Conservation (phyloP, 2,329 filamentous ascomycete species). For the Hymenoscyphus fraxineus region DNA sequence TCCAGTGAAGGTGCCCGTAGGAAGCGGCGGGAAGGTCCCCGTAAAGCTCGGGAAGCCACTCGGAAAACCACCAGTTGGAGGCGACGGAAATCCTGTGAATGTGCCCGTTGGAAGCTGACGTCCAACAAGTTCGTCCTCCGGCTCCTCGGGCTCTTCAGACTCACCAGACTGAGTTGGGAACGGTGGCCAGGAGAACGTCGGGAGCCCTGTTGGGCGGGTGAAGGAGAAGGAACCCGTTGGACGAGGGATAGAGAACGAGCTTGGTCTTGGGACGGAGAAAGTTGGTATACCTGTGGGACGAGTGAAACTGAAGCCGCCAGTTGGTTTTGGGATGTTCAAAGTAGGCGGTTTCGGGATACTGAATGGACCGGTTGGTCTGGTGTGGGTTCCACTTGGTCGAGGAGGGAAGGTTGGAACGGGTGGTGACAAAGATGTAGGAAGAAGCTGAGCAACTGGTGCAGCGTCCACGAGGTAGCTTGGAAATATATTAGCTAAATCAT, state of each 20-base stretch:
- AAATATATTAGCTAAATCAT: not conserved
- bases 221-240: not conserved
- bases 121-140: not conserved
- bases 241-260: not conserved
- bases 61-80: not conserved
- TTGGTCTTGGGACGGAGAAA: not conserved
- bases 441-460: not conserved
- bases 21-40: not conserved
- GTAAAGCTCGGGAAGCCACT: not conserved
- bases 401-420: not conserved
- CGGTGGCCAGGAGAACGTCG: not conserved
- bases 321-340: not conserved
- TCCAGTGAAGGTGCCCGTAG: not conserved
- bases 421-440: not conserved
- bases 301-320: not conserved
- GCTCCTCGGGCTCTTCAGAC: not conserved
- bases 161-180: not conserved
- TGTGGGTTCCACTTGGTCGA: not conserved
- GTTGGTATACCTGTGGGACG: not conserved
- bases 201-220: not conserved
- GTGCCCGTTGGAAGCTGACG: not conserved
- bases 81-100: no score
- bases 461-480: not conserved
- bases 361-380: not conserved
- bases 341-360: not conserved